Percentiles rank a stretch among this genome's conserved stretches.
Conservation (phyloP, 768 basidiomycete genomes). For the Hericium coralloides region DNA sequence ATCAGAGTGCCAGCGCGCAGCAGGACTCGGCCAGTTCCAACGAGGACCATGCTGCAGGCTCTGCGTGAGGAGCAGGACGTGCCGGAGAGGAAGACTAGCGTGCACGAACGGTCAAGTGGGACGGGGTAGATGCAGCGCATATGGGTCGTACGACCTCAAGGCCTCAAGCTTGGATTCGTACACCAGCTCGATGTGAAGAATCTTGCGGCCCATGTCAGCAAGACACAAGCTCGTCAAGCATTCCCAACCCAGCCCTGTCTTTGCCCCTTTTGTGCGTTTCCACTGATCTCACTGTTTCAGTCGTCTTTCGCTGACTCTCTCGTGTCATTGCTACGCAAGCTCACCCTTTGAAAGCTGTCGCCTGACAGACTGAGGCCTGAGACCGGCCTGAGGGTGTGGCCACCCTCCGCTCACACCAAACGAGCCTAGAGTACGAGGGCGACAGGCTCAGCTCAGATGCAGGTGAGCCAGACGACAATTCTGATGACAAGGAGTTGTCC, state of each 20-base stretch:
- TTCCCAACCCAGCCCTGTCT: conserved; percentile 57
- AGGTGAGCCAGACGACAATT: conserved; percentile 33
- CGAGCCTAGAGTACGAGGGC: conserved; percentile 53
- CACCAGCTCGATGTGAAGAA: conserved; percentile 31
- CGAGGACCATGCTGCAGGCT: too few species aligned
- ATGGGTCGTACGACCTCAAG: too few species aligned
- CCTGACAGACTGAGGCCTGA: conserved; percentile 59
- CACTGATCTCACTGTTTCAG: not conserved
- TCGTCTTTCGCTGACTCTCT: not conserved
- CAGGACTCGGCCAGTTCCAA: too few species aligned
- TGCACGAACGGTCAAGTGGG: too few species aligned
- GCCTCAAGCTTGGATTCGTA: conserved; percentile 56
- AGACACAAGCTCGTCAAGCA: conserved; percentile 51
- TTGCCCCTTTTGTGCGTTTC: conserved; percentile 57
- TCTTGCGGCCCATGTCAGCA: conserved; percentile 44
- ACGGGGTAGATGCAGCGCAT: too few species aligned
- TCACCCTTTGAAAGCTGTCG: not conserved
- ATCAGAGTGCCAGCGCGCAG: too few species aligned
- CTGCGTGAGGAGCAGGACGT: too few species aligned
- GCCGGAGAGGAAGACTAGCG: too few species aligned
- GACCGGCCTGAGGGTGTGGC: conserved; percentile 86
- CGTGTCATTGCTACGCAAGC: not conserved
- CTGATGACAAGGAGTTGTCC: conserved; percentile 24
- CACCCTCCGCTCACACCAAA: conserved; percentile 59
- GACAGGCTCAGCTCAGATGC: conserved; percentile 63